Base-by-base conservation (phyloP, 495 filamentous ascomycete genomes). In the Stereocaulon alpinum region DNA sequence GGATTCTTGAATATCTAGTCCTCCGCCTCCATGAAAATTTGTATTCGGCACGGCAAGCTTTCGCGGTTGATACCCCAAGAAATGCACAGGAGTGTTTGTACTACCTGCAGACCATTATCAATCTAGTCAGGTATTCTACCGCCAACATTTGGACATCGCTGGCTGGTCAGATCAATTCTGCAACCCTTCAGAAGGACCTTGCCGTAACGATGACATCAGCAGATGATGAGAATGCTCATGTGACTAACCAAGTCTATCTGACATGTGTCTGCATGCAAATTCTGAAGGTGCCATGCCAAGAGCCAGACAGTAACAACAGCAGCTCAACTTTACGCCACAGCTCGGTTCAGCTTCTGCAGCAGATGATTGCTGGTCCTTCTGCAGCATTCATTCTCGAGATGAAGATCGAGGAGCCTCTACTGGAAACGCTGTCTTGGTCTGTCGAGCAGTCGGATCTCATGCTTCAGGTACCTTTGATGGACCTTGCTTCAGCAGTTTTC, bases 41-140 rank as follows among this genome's bases (percentile, higher is more conserved):
- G 49, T 61, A 48, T 47, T 37, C 53, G 20, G 11, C 27, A 44
- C 37, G 44, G 17, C 29, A 48, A 30, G 30, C 3, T 24, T 41
- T 11, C 12, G 29, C 45, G 20, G 40, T 2, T 30, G 59, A 61
- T 27, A 59, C 67, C 18, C 57, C 68, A 0, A 83, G 89, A 63
- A 87, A 93, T 64, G 76, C 89, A 44, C 85, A 86, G 59, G 76
- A 91, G 55, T 88, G 82, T 60, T 73, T 86, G 14, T 95, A 96
- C 68, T 85, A 93, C 64, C 69, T 95, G 17, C 83, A 82, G 61
- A 86, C 85, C 2, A 70, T 93, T 0, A 85, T 83, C 17, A 88
- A 87, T 62, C 73, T 92, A 37, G 72, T 94, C 40, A 74, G 77
- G 45, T 82, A 77, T 71, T 78, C 82, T 3, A 80, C 84, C 12